A percentile compares a stretch with the other conserved stretches of the same genome.
phyloP scores from a whole-genome alignment of 2,329 filamentous ascomycete species.

The Aspergillus ochraceus region DNA sequence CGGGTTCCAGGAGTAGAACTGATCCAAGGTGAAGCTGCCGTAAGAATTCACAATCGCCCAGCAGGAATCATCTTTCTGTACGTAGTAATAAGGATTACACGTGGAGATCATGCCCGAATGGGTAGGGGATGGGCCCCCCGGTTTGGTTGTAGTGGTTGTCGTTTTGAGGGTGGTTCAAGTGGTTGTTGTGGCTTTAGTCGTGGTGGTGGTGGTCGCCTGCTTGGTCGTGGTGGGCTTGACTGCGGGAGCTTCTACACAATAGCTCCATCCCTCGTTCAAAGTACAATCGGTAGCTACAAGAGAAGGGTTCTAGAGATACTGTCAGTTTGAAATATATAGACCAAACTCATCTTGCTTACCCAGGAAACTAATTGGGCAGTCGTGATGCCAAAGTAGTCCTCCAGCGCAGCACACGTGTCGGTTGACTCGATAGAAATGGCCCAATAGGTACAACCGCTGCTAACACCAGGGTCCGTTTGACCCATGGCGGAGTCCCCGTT shows the following conservation, averaged over 20 bases:
- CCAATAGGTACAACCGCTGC: slow-evolving; percentile 10
- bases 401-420: slow-evolving; percentile 9
- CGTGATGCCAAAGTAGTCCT: slow-evolving; percentile 9
- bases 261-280: slow-evolving; percentile 8
- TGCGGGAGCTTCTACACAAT: slow-evolving; percentile 5
- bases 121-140: not conserved
- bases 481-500: slow-evolving; percentile 9
- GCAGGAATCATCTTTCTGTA: slow-evolving; percentile 1
- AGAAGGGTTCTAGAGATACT: slow-evolving; percentile 9
- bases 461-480: slow-evolving; percentile 8
- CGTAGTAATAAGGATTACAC: slow-evolving; percentile 3
- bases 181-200: not conserved
- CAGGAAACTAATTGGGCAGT: slow-evolving; percentile 3
- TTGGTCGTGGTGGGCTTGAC: slow-evolving; percentile 1
- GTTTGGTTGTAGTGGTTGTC: not conserved
- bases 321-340: not conserved
- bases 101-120: not conserved
- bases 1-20: slow-evolving; percentile 9
- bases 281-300: not conserved
- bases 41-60: slow-evolving; percentile 1
- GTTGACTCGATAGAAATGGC: slow-evolving; percentile 9
- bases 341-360: slow-evolving; percentile 1
- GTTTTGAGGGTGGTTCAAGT: not conserved
- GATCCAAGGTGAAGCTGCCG: not conserved
- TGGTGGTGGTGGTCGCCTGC: not conserved